These are phyloP conservation scores for Aureobasidium musti DNA, from an alignment of 2,329 filamentous ascomycete species.

Conservation along the genomic window DNA sequence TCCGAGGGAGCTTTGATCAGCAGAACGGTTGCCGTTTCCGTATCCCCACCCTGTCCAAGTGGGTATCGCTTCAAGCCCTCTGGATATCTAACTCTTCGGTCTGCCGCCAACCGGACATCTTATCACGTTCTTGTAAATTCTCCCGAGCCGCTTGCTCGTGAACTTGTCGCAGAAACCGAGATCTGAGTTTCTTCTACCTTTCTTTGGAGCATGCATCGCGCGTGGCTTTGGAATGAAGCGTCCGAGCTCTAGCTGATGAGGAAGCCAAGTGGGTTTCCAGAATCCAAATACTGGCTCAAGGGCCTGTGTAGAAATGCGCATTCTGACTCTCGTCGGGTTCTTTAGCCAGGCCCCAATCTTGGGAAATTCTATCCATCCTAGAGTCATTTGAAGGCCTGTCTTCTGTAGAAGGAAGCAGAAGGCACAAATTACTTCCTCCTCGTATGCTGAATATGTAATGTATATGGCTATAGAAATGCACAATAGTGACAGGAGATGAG, in stretches of 20 bases:
- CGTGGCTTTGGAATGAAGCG: not conserved
- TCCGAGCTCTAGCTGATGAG: slow-evolving; percentile 17
- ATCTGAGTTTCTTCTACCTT: not conserved
- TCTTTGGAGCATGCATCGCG: slow-evolving; percentile 2
- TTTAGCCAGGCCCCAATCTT: too few species aligned
- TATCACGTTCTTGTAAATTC: not conserved
- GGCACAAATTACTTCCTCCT: too few species aligned
- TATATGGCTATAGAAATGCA: too few species aligned
- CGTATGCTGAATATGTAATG: too few species aligned
- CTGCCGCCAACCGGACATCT: slow-evolving; percentile 9
- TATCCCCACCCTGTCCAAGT: not conserved
- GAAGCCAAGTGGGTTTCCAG: slow-evolving; percentile 34
- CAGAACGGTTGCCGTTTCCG: slow-evolving; percentile 9
- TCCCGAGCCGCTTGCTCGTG: not conserved
- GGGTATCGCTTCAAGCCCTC: slow-evolving; percentile 8
- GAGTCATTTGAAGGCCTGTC: too few species aligned
- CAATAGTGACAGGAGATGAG: too few species aligned
- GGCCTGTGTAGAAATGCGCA: too few species aligned
- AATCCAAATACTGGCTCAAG: slow-evolving; percentile 1
- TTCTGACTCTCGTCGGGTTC: too few species aligned
- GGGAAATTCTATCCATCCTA: too few species aligned
- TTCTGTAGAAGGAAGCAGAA: too few species aligned
- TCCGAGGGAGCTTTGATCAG: slow-evolving; percentile 10
- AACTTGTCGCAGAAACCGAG: not conserved
- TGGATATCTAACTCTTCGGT: not conserved